Evolutionary conservation across 2,329 filamentous ascomycete genomes (phyloP).

Genomic region (Hymenoscyphus fructigenus): DNA sequence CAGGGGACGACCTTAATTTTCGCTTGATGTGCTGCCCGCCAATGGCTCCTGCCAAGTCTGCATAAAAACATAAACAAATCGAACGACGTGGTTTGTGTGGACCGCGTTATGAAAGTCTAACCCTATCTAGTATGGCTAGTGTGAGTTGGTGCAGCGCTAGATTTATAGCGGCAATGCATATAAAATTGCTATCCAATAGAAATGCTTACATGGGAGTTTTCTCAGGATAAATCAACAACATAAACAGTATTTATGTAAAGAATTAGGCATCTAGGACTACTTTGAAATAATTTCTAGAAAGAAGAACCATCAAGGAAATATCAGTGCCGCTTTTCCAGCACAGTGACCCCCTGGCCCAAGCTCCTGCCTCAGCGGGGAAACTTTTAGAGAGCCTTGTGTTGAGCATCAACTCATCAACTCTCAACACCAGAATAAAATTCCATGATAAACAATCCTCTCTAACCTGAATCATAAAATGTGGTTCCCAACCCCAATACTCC

Average conservation of each 20-base stretch:
- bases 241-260: background rate
- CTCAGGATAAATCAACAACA: background rate
- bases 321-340: no score
- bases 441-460: background rate
- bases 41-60: slow-evolving; percentile 8
- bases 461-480: no score
- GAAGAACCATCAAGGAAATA: no score
- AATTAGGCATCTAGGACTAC: no score
- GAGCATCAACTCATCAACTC: background rate
- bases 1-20: slow-evolving; percentile 28
- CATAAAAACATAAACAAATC: slow-evolving; percentile 25
- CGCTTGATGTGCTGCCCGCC: slow-evolving; percentile 18
- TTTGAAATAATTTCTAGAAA: no score
- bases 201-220: no score
- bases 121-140: background rate
- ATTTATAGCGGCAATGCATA: background rate
- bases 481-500: slow-evolving; percentile 22
- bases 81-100: slow-evolving; percentile 5
- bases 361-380: no score
- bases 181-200: no score
- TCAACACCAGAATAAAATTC: background rate
- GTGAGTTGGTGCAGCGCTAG: background rate
- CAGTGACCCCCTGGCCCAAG: no score
- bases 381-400: background rate
- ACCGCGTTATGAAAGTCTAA: background rate